These are phyloP conservation scores for Dichomitus squalens DNA, from an alignment of 1,284 basidiomycete species.

Conservation along the genomic window DNA sequence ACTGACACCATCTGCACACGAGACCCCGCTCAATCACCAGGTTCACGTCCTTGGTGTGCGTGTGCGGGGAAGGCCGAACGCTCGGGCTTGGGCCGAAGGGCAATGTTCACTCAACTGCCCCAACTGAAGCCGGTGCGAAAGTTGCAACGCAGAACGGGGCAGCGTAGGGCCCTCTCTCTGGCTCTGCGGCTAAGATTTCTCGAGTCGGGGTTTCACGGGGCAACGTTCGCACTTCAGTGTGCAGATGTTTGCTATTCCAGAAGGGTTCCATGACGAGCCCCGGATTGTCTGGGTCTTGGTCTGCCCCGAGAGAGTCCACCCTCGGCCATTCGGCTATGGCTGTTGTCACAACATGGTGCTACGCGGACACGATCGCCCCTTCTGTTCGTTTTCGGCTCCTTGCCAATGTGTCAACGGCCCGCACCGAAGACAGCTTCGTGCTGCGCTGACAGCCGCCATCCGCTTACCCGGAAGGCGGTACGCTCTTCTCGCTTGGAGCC, in stretches of 20 bases:
- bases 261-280: constrained; percentile 11
- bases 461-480: background rate
- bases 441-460: constrained; percentile 4
- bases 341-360: constrained; percentile 6
- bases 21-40: constrained; percentile 7
- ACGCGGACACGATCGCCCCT: constrained; percentile 9
- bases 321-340: background rate
- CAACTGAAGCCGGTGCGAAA: constrained; percentile 20
- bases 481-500: constrained; percentile 13
- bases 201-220: constrained; percentile 7
- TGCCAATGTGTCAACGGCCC: background rate
- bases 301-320: background rate
- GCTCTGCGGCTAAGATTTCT: background rate
- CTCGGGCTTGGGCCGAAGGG: background rate
- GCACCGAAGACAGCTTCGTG: background rate
- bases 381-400: constrained; percentile 7
- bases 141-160: constrained; percentile 1
- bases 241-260: constrained; percentile 21
- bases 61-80: background rate
- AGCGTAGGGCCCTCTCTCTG: constrained; percentile 7
- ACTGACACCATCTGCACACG: constrained; percentile 1
- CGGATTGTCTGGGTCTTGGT: constrained; percentile 1
- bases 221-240: constrained; percentile 13
- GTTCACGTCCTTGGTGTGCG: background rate
- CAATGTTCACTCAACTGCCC: background rate